Percentiles rank a stretch among this genome's conserved stretches.
These are phyloP conservation scores for Kitagawia praeruptora DNA, from an alignment of 129 eudicot genomes.

Conservation along the genomic window DNA sequence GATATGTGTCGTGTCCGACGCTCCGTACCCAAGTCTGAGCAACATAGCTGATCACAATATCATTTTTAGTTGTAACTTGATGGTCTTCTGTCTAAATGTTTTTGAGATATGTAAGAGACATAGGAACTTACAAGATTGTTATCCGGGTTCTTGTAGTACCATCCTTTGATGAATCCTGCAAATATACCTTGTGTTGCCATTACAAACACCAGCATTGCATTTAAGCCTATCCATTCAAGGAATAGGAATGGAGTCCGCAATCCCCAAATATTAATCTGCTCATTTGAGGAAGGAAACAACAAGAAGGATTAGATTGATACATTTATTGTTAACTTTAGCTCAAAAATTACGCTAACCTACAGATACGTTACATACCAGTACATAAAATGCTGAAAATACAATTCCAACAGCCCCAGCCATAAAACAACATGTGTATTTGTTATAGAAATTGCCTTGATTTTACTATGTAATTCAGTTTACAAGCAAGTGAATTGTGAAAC, in stretches of 20 bases:
- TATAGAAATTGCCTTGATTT: too few species aligned
- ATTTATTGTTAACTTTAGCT: background rate
- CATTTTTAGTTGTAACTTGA: background rate
- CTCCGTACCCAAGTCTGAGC: too few species aligned
- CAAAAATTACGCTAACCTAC: background rate
- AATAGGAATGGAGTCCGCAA: constrained; percentile 54
- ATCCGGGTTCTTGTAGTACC: constrained; percentile 53
- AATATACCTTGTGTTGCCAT: constrained; percentile 77
- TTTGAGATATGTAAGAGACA: background rate
- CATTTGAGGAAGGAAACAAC: background rate
- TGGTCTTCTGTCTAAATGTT: background rate
- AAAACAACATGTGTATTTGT: too few species aligned
- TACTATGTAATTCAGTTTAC: too few species aligned
- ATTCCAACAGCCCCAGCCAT: constrained; percentile 89
- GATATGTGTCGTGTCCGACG: too few species aligned
- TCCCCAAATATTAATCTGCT: constrained; percentile 79
- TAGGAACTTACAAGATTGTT: too few species aligned
- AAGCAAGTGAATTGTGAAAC: too few species aligned
- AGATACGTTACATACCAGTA: constrained; percentile 38
- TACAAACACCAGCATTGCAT: constrained; percentile 76
- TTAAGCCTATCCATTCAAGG: constrained; percentile 89
- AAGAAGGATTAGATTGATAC: background rate
- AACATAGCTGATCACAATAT: constrained; percentile 18
- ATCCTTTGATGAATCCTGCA: constrained; percentile 75
- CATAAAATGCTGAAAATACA: constrained; percentile 58